Evolutionary conservation across 2,329 filamentous ascomycete genomes (phyloP).

Genomic region (Fusarium newnesense): DNA sequence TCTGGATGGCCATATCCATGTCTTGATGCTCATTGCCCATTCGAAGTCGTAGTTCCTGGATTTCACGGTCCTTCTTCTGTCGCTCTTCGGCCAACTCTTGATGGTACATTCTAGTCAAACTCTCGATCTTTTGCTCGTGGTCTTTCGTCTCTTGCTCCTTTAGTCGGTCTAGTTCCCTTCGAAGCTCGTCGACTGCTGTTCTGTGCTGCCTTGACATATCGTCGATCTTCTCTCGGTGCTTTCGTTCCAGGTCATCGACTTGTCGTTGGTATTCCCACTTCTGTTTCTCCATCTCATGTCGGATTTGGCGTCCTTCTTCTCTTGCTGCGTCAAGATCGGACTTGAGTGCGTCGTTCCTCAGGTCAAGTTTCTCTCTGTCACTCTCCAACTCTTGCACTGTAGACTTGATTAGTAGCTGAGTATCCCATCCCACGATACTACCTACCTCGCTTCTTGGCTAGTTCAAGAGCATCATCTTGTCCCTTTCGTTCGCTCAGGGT

Average conservation of each 20-base stretch:
- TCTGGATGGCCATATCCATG: constrained; percentile 57
- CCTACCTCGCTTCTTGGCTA: constrained; percentile 81
- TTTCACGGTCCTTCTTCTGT: constrained; percentile 66
- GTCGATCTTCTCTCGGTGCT: constrained; percentile 49
- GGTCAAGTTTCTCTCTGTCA: constrained; percentile 57
- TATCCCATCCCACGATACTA: background rate
- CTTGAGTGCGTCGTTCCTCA: constrained; percentile 63
- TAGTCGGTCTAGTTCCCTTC: constrained; percentile 57
- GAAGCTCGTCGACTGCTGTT: constrained; percentile 49
- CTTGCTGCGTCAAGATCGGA: constrained; percentile 66
- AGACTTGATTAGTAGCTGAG: background rate
- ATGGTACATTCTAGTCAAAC: constrained; percentile 70
- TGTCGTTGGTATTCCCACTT: constrained; percentile 57
- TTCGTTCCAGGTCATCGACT: constrained; percentile 61
- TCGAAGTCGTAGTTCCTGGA: constrained; percentile 69
- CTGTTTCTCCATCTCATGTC: constrained; percentile 51
- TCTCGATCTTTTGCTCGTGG: constrained; percentile 75
- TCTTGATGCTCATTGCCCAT: constrained; percentile 64
- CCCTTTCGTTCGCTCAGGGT: constrained; percentile 74
- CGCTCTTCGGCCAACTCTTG: constrained; percentile 74
- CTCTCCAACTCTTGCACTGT: constrained; percentile 61
- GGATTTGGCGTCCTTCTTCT: constrained; percentile 50
- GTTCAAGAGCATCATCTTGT: constrained; percentile 77
- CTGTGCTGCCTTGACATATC: constrained; percentile 51
- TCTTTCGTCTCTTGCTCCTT: constrained; percentile 62